Base-by-base conservation (phyloP, 2,329 filamentous ascomycete genomes). In the Onygena corvina region DNA sequence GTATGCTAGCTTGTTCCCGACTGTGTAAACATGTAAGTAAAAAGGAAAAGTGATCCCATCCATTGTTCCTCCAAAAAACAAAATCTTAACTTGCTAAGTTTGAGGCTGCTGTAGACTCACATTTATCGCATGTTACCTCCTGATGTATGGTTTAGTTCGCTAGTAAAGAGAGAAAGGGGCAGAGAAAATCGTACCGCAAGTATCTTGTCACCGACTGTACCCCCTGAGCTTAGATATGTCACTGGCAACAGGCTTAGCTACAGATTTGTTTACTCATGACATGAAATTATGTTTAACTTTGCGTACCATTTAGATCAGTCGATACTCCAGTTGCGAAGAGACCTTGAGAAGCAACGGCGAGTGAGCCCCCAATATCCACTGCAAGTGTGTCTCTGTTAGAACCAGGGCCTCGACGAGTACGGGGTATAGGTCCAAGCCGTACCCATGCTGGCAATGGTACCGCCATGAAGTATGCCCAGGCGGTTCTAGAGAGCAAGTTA, bases 251-350 rank as follows among this genome's bases (percentile, higher is more conserved):
- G 35, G 33, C 12, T 21, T 14, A 4, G 27, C 30, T 30, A 31
- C n/a, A n/a, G 7, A n/a, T 40, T 40, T 7, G 9, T 16, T 16
- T 40, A 12, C 16, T 45, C 40, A 45, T 3, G 3, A 7, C 6
- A 27, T 4, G 5, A n/a, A 23, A 21, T 14, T 18, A 27, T 14
- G 18, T 3, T 45, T 11, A 3, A 31, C 8, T 11, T 31, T 12
- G 8, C n/a, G 14, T 16, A 76, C 74, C 75, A 54, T 75, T 82
- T 7, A 84, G 61, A 62, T 84, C 80, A 2, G 80, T 83, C 1
- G 77, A 81, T 1, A 84, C 80, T 5, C 80, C 80, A 0, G 80
- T 84, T 16, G 79, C 73, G 59, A 77, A 83, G 1, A 84, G 69
- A 0, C 80, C 80, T 29, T 75, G 69, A 0, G 80, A 83, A 4